phyloP scores from a whole-genome alignment of 1,284 basidiomycete genomes.

The Mycena sp. region DNA sequence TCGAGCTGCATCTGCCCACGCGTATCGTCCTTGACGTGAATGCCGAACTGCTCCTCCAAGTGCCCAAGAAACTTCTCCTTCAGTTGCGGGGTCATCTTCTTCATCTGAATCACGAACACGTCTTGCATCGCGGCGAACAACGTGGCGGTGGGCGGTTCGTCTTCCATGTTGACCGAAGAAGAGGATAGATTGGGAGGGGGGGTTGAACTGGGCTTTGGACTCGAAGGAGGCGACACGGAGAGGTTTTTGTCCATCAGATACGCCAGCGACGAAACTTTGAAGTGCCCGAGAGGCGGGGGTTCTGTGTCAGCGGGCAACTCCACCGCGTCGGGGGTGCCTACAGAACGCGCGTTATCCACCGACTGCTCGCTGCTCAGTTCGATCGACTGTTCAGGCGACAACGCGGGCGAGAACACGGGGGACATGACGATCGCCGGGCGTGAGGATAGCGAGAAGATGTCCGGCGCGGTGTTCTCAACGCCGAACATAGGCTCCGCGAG shows the following conservation, averaged over 20 bases:
- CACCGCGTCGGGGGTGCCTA: not conserved
- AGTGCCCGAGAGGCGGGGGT: conserved; percentile 26
- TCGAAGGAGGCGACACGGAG: conserved; percentile 23
- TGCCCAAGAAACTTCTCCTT: conserved; percentile 19
- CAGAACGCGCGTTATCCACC: conserved; percentile 6
- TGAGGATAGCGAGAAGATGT: conserved; percentile 22
- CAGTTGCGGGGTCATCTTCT: conserved; percentile 24
- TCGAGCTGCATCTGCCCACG: not conserved
- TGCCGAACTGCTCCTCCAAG: conserved; percentile 24
- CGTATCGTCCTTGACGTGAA: conserved; percentile 10
- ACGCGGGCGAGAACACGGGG: conserved; percentile 20
- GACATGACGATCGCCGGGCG: conserved; percentile 15
- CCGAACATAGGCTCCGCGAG: conserved; percentile 21
- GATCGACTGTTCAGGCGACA: conserved; percentile 19
- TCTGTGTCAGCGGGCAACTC: conserved; percentile 10
- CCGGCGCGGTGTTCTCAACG: conserved; percentile 3
- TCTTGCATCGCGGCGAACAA: conserved; percentile 27
- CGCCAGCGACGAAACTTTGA: conserved; percentile 24
- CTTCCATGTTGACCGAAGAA: conserved; percentile 11
- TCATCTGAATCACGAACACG: conserved; percentile 26
- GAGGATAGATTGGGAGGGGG: not conserved
- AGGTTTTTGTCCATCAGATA: conserved; percentile 28
- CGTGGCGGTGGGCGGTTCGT: conserved; percentile 14
- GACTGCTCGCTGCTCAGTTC: conserved; percentile 18
- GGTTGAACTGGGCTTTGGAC: not conserved